Evolutionary conservation across 139 green algal species (phyloP).

Genomic region (Coelastrella sp.): DNA sequence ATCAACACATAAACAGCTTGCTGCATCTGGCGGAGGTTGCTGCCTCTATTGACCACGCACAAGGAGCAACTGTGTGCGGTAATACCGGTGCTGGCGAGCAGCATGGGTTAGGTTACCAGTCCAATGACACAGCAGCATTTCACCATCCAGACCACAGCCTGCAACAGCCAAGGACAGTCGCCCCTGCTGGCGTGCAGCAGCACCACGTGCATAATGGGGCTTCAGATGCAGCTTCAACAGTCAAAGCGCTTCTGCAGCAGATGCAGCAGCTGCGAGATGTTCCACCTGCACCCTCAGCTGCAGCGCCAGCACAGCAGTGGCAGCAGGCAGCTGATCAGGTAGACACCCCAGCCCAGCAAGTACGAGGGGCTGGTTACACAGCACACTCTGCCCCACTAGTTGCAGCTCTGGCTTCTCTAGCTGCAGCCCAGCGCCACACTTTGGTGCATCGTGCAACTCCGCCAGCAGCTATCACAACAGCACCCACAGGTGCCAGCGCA

Average conservation of each 20-base stretch:
- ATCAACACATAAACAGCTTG: neutral
- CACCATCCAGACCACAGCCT: neutral
- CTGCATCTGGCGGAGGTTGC: slow-evolving; percentile 28
- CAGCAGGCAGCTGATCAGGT: neutral
- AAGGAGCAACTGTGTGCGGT: neutral
- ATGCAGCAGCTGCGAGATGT: slow-evolving; percentile 13
- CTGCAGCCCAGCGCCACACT: neutral
- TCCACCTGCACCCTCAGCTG: neutral
- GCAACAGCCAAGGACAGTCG: neutral
- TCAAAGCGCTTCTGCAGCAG: neutral
- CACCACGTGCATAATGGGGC: neutral
- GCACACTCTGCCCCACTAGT: no score
- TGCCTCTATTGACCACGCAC: neutral
- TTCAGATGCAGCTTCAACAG: neutral
- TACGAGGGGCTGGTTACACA: no score
- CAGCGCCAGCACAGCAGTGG: neutral
- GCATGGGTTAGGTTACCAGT: neutral
- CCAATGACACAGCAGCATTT: neutral
- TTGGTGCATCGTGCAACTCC: neutral
- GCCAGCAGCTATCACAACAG: neutral
- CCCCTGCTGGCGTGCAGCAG: neutral
- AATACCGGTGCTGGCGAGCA: neutral
- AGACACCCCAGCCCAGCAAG: no score
- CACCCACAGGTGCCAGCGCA: neutral
- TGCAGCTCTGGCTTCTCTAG: neutral